phyloP scores from a whole-genome alignment of 306 rosid species.

The Luffa acutangula region DNA sequence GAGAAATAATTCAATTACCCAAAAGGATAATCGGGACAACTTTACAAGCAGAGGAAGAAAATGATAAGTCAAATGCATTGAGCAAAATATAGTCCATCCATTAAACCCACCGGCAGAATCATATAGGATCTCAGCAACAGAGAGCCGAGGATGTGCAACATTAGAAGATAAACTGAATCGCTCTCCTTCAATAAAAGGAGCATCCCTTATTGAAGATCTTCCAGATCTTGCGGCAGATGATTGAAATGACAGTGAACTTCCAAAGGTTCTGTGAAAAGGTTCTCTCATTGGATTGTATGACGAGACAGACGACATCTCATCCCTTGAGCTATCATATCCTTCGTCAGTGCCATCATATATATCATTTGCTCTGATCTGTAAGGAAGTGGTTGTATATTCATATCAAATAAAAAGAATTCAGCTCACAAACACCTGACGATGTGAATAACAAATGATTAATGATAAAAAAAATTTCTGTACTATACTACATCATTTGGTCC shows the following conservation, averaged over 20 bases:
- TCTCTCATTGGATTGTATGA: slow-evolving; percentile 77
- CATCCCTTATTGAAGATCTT: slow-evolving; percentile 52
- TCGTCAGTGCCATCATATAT: slow-evolving; percentile 66
- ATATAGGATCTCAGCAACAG: slow-evolving; percentile 65
- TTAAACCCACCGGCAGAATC: slow-evolving; percentile 50
- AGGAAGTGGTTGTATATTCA: slow-evolving; percentile 16
- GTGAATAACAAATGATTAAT: slow-evolving; percentile 1
- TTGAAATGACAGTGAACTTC: slow-evolving; percentile 72
- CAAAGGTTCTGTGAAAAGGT: slow-evolving; percentile 53
- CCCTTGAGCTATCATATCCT: slow-evolving; percentile 89
- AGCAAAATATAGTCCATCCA: slow-evolving; percentile 11
- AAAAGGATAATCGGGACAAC: background rate
- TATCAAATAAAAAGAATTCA: slow-evolving; percentile 11
- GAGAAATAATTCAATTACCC: background rate
- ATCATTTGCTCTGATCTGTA: slow-evolving; percentile 86
- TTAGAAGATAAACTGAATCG: slow-evolving; percentile 69
- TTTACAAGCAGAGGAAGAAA: background rate
- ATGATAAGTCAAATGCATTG: background rate
- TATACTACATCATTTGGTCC: background rate
- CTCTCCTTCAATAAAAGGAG: slow-evolving; percentile 39
- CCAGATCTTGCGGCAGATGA: slow-evolving; percentile 68
- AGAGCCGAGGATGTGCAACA: slow-evolving; percentile 53
- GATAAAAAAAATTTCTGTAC: background rate
- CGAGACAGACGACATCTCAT: slow-evolving; percentile 90
- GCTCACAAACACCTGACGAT: slow-evolving; percentile 11